Evolutionary conservation across 2,329 filamentous ascomycete species (phyloP), one percentile per base, ranked within the genome.

Genomic region (Aspergillus sergii): DNA sequence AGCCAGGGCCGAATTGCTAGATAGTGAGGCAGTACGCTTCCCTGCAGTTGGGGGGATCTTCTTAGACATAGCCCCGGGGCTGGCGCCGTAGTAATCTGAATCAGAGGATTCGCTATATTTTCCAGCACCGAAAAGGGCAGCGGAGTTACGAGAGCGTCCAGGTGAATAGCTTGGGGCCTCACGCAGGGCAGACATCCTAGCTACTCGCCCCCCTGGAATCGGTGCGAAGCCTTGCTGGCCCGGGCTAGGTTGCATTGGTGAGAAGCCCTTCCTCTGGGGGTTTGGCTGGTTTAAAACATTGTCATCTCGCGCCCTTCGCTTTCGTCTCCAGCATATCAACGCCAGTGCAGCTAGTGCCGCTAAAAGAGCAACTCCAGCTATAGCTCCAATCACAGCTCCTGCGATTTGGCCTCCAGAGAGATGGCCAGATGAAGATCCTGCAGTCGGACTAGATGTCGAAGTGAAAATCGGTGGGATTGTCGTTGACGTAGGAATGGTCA

Each of bases 141-240:
- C 81, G 11, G 83, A 83, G 9, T 78, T 81, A 74, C 76, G 84
- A 61, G 85, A 85, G 36, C 82, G 82, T 2, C 83, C 83, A 1
- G 88, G 84, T 3, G 88, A 87, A 26, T 88, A 85, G 62, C 85
- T 87, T 0, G 88, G 87, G 60, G 90, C 87, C 6, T 89, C 90
- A 79, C 97, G 94, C 58, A 99, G 80, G 39, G 95, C 95, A 45
- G 94, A 94, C 95, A 99, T 98, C 61, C 95, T 89, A 45, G 95
- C 92, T 63, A 99, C 95, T 65, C 95, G 90, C 34, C 93, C 93
- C 50, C 93, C 94, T 7, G 93, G 92, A 12, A 96, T 84, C 19
- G 93, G 86, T 70, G 93, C 90, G 67, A 92, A 91, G 46, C 87
- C 89, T 68, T 74, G 78, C 61, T 73, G 76, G 36, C 72, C 72